Base-by-base conservation (phyloP, 768 basidiomycete genomes). In the Xerocomus potaroensis region DNA sequence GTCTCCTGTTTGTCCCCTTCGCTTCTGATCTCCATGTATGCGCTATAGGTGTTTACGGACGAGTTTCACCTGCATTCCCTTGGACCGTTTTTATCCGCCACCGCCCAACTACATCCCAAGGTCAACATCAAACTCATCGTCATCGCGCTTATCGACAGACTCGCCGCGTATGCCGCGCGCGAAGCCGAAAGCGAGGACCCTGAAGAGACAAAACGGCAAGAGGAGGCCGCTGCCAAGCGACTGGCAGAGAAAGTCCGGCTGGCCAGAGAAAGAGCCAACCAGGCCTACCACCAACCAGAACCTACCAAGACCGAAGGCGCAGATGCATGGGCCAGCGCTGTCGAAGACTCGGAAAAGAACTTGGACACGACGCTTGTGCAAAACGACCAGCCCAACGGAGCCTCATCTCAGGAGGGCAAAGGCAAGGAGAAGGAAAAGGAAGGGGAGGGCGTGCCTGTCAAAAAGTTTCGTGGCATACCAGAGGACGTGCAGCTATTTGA, bases 61-160 rank as follows among this genome's bases (percentile, higher is more conserved):
- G 95, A 98, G 63, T 98, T 98, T 70, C 96, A 99, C 61, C 79
- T 99, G 0, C 89, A 95, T 60, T 84, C 91, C 0, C 83, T 98
- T n/a, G 89, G 89, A 0, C 91, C 91, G 0, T 98, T 99, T 81
- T 80, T 98, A 21, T 87, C 89, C 8, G 92, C 96, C 0, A 96
- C 93, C 0, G 94, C 96, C 0, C 92, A 93, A 55, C 78, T 98
- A 3, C 96, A 99, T 63, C 93, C 94, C 41, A 91, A 95, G 63
- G 96, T 98, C 59, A 96, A 96, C 69, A 98, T 98, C 72, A 98
- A 99, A 69, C 80, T 87, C 53, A 98, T 99, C 55, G 96, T 98
- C 45, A 99, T 99, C 41, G 91, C 95, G 0, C 77, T 99, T 23
- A 96, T 99, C 56, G 96, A 99, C 69, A 82, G 95, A 12, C 74